A percentile compares a stretch with the other conserved stretches of the same genome.
Evolutionary conservation across 2,329 filamentous ascomycete genomes (phyloP).

Genomic region (Diaporthe sp.): DNA sequence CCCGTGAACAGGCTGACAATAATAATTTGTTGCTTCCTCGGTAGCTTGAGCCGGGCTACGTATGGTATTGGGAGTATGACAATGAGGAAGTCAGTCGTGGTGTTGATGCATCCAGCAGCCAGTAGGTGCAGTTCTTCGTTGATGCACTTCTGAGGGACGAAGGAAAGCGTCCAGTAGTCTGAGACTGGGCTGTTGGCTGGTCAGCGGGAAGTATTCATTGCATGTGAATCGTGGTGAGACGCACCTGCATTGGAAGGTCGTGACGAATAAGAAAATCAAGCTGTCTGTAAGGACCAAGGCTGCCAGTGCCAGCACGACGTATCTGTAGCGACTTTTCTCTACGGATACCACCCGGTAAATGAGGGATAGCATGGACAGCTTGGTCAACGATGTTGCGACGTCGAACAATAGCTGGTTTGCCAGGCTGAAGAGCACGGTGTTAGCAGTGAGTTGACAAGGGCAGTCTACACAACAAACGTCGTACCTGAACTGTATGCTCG

Average conservation of each 20-base stretch:
- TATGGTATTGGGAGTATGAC: slow-evolving; percentile 62
- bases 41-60: slow-evolving; percentile 56
- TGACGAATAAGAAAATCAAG: slow-evolving; percentile 49
- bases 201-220: slow-evolving; percentile 37
- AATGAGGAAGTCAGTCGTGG: slow-evolving; percentile 67
- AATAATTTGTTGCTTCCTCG: slow-evolving; percentile 56
- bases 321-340: slow-evolving; percentile 44
- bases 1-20: slow-evolving; percentile 60
- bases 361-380: slow-evolving; percentile 53
- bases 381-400: slow-evolving; percentile 50
- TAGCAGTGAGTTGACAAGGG: slow-evolving; percentile 18
- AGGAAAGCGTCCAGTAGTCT: slow-evolving; percentile 50
- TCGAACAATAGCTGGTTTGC: slow-evolving; percentile 50
- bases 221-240: slow-evolving; percentile 39
- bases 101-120: slow-evolving; percentile 67
- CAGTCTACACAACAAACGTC: not conserved
- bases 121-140: slow-evolving; percentile 62
- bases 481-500: slow-evolving; percentile 44
- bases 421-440: slow-evolving; percentile 37
- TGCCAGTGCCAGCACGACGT: slow-evolving; percentile 44
- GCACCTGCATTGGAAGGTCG: slow-evolving; percentile 52
- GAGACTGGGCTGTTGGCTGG: slow-evolving; percentile 47
- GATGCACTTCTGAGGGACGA: slow-evolving; percentile 52
- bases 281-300: slow-evolving; percentile 44
- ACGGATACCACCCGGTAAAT: slow-evolving; percentile 49